Percentiles rank a stretch among this genome's conserved stretches.
Evolutionary conservation across 192 early-diverging fungal genomes (phyloP).

Genomic region (Haplosporangium gracile): DNA sequence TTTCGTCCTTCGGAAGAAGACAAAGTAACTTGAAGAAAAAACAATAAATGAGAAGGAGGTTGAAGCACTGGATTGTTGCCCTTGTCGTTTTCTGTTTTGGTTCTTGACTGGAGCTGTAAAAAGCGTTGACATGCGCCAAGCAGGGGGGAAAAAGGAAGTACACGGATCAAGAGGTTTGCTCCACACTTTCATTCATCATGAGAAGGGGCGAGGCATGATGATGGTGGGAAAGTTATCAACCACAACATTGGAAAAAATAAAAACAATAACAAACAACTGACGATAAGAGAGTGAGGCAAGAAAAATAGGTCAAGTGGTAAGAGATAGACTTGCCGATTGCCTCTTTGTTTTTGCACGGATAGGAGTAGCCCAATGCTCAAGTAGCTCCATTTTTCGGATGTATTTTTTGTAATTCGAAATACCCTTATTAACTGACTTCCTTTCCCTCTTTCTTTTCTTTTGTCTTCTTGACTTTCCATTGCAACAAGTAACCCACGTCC

Average conservation of each 20-base stretch:
- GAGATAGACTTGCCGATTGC: not conserved
- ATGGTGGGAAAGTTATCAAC: not conserved
- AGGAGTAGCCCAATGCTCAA: conserved; percentile 1
- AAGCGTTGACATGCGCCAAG: not conserved
- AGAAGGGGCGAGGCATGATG: not conserved
- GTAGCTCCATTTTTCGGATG: not conserved
- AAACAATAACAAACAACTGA: not conserved
- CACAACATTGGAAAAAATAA: not conserved
- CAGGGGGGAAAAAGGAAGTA: not conserved
- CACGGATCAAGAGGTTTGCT: not conserved
- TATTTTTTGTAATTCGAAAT: conserved; percentile 9
- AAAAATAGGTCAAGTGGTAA: not conserved
- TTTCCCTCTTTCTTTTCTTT: not conserved
- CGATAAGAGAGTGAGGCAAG: not conserved
- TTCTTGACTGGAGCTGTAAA: not conserved
- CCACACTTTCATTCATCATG: not conserved
- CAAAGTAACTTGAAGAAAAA: not conserved
- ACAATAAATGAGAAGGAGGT: not conserved
- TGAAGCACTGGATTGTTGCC: not conserved
- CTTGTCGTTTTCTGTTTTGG: not conserved
- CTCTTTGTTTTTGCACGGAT: not conserved
- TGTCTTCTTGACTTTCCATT: not conserved
- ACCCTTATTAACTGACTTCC: not conserved
- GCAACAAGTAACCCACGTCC: not conserved
- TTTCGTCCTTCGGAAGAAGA: not conserved